phyloP scores from a whole-genome alignment of 1,284 basidiomycete species.

The Papiliotrema fonsecae region DNA sequence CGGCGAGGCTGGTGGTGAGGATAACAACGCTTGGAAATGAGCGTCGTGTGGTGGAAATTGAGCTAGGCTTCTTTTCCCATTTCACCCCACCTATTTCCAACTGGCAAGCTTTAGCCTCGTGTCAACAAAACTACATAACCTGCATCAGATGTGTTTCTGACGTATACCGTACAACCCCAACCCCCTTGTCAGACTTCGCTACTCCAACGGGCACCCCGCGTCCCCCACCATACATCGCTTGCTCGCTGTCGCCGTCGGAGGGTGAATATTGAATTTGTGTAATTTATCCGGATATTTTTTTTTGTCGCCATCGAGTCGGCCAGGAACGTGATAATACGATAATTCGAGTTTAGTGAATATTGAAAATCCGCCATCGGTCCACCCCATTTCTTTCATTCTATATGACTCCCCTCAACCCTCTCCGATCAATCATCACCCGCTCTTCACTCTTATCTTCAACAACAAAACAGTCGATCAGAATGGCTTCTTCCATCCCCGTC shows the following conservation, averaged over 20 bases:
- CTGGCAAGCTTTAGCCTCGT: background rate
- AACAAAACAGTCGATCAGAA: slow-evolving; percentile 31
- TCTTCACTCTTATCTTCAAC: slow-evolving; percentile 14
- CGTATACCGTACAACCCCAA: background rate
- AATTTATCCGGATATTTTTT: too few relatives aligned
- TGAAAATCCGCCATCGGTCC: too few relatives aligned
- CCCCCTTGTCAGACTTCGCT: background rate
- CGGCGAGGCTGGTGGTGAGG: too few relatives aligned
- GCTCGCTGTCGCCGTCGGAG: too few relatives aligned
- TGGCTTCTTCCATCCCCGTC: slow-evolving; percentile 49
- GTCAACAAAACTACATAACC: background rate
- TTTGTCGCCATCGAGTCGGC: too few relatives aligned
- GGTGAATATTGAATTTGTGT: too few relatives aligned
- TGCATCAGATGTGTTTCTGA: background rate
- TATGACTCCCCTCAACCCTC: background rate
- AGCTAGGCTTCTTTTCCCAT: background rate
- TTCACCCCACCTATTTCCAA: background rate
- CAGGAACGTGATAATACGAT: too few relatives aligned
- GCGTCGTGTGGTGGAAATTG: background rate
- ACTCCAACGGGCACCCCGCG: background rate
- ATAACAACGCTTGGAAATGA: background rate
- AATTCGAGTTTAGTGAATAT: too few relatives aligned
- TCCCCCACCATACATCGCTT: too few relatives aligned
- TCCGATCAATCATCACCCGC: slow-evolving; percentile 1
- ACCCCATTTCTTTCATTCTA: background rate